These are phyloP conservation scores for Rachicladosporium sp. DNA, from an alignment of 2,329 filamentous ascomycete genomes.

Conservation along the genomic window DNA sequence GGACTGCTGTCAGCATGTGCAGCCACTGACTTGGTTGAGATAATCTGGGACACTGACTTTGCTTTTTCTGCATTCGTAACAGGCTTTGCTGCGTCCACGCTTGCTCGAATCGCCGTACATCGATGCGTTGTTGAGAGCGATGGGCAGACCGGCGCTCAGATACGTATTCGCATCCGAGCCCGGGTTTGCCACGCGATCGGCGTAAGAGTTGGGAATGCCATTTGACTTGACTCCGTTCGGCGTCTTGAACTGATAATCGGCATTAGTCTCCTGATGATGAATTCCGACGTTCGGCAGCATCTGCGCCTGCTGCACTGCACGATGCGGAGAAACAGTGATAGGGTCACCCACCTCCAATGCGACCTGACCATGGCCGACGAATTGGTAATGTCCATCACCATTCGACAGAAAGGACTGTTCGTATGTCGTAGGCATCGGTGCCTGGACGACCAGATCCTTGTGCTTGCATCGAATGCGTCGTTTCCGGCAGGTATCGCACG, in stretches of 20 bases:
- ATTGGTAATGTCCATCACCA: conserved; percentile 7
- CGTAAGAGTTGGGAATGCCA: conserved; percentile 1
- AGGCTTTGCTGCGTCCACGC: conserved; percentile 45
- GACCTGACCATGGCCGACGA: conserved; percentile 18
- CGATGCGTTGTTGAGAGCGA: conserved; percentile 44
- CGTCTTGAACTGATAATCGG: conserved; percentile 4
- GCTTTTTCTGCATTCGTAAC: conserved; percentile 54
- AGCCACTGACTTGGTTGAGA: conserved; percentile 2
- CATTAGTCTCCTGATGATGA: conserved; percentile 4
- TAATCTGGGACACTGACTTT: conserved; percentile 16
- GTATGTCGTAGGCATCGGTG: conserved; percentile 6
- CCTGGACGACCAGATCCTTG: conserved; percentile 39
- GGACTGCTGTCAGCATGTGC: conserved; percentile 9
- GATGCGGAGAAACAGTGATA: conserved; percentile 13
- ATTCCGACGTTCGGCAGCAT: conserved; percentile 4
- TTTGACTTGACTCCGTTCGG: conserved; percentile 2
- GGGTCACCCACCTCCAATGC: conserved; percentile 16
- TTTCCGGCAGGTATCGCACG: conserved; percentile 51
- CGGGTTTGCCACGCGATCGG: conserved; percentile 8
- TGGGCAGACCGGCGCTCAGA: conserved; percentile 25
- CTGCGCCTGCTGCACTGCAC: conserved; percentile 3
- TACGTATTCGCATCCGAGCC: conserved; percentile 22
- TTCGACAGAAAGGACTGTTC: conserved; percentile 2
- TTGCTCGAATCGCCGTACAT: conserved; percentile 37
- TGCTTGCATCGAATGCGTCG: conserved; percentile 52